Percentiles rank a stretch among this genome's conserved stretches.
Evolutionary conservation across 1,139 yeast species (phyloP).

Genomic region (Lodderomyces margitis): DNA sequence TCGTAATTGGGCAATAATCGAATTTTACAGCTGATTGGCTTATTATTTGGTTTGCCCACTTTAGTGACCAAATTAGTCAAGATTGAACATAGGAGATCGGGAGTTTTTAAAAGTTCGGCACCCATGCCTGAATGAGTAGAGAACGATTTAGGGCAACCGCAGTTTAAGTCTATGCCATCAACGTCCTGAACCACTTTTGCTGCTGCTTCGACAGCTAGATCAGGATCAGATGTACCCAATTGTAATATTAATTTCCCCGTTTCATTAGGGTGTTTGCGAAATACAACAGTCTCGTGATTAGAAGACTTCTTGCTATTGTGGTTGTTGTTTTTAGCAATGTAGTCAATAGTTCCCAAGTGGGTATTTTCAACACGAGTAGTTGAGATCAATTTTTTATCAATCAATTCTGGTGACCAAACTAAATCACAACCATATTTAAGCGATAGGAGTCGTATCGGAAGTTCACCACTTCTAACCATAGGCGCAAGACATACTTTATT

Average conservation of each 20-base stretch:
- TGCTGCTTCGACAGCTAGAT: constrained; percentile 86
- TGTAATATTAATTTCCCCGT: constrained; percentile 72
- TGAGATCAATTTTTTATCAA: constrained; percentile 76
- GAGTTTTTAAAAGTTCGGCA: constrained; percentile 81
- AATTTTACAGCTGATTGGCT: constrained; percentile 89
- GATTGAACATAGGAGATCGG: constrained; percentile 72
- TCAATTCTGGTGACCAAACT: constrained; percentile 94
- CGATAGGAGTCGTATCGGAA: constrained; percentile 81
- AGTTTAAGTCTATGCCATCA: constrained; percentile 87
- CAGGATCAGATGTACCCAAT: constrained; percentile 83
- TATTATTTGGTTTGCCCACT: constrained; percentile 73
- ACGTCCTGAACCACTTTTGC: constrained; percentile 77
- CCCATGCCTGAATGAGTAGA: constrained; percentile 96
- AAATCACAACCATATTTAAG: constrained; percentile 85
- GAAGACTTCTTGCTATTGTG: not conserved
- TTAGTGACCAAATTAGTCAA: constrained; percentile 64
- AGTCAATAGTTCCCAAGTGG: constrained; percentile 60
- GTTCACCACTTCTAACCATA: constrained; percentile 94
- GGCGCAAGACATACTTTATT: constrained; percentile 90
- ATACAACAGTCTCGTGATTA: constrained; percentile 41
- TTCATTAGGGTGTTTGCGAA: constrained; percentile 64
- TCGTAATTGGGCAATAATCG: constrained; percentile 61
- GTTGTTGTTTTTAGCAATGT: constrained; percentile 21
- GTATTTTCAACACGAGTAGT: constrained; percentile 64
- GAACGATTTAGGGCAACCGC: constrained; percentile 94